Base-by-base conservation (phyloP, 441 rosid species). In the Populus hybrid region DNA sequence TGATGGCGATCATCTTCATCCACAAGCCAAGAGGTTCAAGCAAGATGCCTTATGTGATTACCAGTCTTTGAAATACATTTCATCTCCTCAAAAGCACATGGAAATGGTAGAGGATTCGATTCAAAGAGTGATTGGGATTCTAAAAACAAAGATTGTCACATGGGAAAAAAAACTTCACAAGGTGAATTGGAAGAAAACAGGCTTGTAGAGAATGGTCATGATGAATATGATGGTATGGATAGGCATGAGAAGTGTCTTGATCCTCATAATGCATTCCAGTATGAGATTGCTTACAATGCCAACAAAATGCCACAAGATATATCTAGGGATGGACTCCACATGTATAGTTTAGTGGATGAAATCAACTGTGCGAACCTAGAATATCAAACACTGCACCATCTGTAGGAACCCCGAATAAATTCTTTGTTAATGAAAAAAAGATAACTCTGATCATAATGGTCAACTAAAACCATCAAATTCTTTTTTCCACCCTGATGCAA, bases 21-120 rank as follows among this genome's bases (percentile, higher is more conserved):
- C 72, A 77, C 72, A 76, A 80, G 79, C 69, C 20, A 88, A 85
- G 80, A 85, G 78, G 83, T 73, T 64, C 26, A 88, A 85, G 84
- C 80, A 21, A 67, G 76, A 73, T 77, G 26, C 69, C 20, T 61
- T 69, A 26, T 54, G 36, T 79, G 61, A 68, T 50, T 21, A 70
- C 46, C 80, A 79, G 61, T 35, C 78, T 9, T 26, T 46, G 32
- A 81, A 69, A n/a, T 76, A 77, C 18, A 66, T 38, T 40, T 73
- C 73, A 32, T 57, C 30, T 40, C 78, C 78, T 79, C 64, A n/a
- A 34, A n/a, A 8, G 66, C 80, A 12, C 65, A 59, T 66, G 11
- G 75, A 73, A 63, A 34, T 24, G 28, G 61, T 72, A 11, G 76
- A 79, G 76, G 73, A 81, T 76, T 38, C 46, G 6, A 42, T 78